A percentile compares a stretch with the other conserved stretches of the same genome.
Evolutionary conservation across 306 rosid genomes (phyloP).

Genomic region (Oxytropis ochrocephala): DNA sequence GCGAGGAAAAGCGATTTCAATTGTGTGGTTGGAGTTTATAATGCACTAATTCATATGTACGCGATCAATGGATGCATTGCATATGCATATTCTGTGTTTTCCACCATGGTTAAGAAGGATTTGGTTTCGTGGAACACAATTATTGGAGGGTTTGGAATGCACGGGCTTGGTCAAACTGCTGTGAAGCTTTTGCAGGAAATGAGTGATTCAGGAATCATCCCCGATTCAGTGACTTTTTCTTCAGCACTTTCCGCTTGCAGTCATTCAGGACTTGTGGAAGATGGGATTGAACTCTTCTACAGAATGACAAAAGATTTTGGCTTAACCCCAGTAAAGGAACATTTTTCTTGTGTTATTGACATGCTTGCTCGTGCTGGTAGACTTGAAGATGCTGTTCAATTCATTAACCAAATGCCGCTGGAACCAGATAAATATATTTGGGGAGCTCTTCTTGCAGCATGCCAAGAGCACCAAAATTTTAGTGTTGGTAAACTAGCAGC

Average conservation of each 20-base stretch:
- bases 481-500: conserved; percentile 37
- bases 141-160: conserved; percentile 44
- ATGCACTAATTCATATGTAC: conserved; percentile 43
- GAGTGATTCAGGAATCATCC: conserved; percentile 23
- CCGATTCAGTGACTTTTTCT: conserved; percentile 38
- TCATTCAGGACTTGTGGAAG: conserved; percentile 45
- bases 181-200: conserved; percentile 35
- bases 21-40: conserved; percentile 23
- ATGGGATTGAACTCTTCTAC: conserved; percentile 42
- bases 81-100: conserved; percentile 34
- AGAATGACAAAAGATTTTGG: conserved; percentile 31
- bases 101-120: conserved; percentile 32
- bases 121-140: conserved; percentile 45
- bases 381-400: conserved; percentile 41
- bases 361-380: conserved; percentile 39
- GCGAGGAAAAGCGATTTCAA: conserved; percentile 15
- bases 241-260: conserved; percentile 46
- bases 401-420: conserved; percentile 31
- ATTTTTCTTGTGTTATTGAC: conserved; percentile 43
- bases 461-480: conserved; percentile 41
- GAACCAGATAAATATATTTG: conserved; percentile 37
- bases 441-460: conserved; percentile 52
- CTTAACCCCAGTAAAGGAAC: conserved; percentile 33
- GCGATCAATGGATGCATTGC: conserved; percentile 35
- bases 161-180: conserved; percentile 40